Base-by-base conservation (phyloP, 352 stramenopile genomes). In the Phytophthora tubulina region DNA sequence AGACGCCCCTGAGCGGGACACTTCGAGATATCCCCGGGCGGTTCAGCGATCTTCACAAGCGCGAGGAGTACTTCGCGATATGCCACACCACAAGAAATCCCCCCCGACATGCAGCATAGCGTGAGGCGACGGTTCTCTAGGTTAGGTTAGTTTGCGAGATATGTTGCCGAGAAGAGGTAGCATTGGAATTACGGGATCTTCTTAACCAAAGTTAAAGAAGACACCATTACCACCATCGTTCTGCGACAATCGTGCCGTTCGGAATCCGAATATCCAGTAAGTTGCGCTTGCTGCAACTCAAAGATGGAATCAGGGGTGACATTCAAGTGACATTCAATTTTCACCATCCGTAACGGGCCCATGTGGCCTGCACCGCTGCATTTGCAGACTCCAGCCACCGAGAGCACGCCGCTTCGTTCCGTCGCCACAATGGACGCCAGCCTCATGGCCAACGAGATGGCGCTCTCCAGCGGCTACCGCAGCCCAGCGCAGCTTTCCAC, bases 381-480 rank as follows among this genome's bases (percentile, higher is more conserved):
- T 27, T 76, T 44, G 41, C 50, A 13, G 56, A 65, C 56, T 17
- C 15, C 39, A 4, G 54, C 68, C 38, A 75, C 68, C 14, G 63
- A 79, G 68, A 15, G 44, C 42, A 77, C 69, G 3, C 63, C 68
- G 35, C 69, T 74, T 66, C 58, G 63, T n/a, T 13, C 49, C 9
- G 13, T 42, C 6, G 38, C 33, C 17, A 6, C 30, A 2, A 81
- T 81, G 75, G 63, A 81, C 67, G 63, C 55, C 51, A 76, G 71
- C 13, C 62, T 81, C 35, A 77, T 81, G 63, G 71, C 59, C 52
- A 81, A 81, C 57, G 70, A 81, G 41, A 50, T 74, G 44, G 13
- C 49, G 33, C 57, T 42, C 58, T 57, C 58, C 44, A 57, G 41
- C 30, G 45, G 67, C 53, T 51, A 64, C 27, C 48, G 21, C 45